Evolutionary conservation across 2,329 filamentous ascomycete species (phyloP).

Genomic region (Epichloe gansuensis): DNA sequence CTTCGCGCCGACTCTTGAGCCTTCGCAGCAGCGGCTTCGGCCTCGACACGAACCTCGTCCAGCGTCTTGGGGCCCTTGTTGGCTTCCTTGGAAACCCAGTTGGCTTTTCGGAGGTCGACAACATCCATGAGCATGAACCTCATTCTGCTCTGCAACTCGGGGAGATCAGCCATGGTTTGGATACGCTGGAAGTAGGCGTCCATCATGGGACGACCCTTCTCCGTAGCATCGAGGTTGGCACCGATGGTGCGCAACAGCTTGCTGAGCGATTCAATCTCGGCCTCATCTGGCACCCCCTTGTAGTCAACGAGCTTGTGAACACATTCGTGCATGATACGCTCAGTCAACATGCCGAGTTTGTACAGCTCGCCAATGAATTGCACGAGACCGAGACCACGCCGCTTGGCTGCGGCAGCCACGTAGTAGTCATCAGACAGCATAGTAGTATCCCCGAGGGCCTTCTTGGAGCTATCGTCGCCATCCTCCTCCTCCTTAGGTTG

Average conservation of each 20-base stretch:
- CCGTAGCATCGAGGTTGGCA: slow-evolving; percentile 68
- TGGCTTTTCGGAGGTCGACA: slow-evolving; percentile 63
- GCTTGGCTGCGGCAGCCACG: slow-evolving; percentile 81
- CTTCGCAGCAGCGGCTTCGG: slow-evolving; percentile 70
- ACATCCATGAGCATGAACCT: slow-evolving; percentile 97
- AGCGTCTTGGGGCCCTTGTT: slow-evolving; percentile 97
- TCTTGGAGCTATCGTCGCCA: slow-evolving; percentile 29
- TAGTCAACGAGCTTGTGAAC: slow-evolving; percentile 95
- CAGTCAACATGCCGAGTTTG: slow-evolving; percentile 96
- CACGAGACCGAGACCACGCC: slow-evolving; percentile 91
- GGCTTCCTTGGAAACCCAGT: slow-evolving; percentile 77
- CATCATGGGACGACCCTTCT: slow-evolving; percentile 79
- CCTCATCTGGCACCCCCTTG: slow-evolving; percentile 83
- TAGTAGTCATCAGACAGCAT: slow-evolving; percentile 98
- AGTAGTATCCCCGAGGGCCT: slow-evolving; percentile 55
- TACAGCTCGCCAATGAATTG: slow-evolving; percentile 99
- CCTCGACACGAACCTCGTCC: slow-evolving; percentile 75
- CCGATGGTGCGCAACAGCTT: slow-evolving; percentile 90
- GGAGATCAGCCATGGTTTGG: slow-evolving; percentile 64
- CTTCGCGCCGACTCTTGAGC: slow-evolving; percentile 57
- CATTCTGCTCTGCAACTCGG: slow-evolving; percentile 73
- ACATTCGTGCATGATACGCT: slow-evolving; percentile 99
- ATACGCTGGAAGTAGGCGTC: slow-evolving; percentile 90
- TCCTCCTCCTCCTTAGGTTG: slow-evolving; percentile 63
- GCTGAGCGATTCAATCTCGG: slow-evolving; percentile 88